Conservation (phyloP, 2,329 filamentous ascomycete genomes). For the Fusarium kyushuense region DNA sequence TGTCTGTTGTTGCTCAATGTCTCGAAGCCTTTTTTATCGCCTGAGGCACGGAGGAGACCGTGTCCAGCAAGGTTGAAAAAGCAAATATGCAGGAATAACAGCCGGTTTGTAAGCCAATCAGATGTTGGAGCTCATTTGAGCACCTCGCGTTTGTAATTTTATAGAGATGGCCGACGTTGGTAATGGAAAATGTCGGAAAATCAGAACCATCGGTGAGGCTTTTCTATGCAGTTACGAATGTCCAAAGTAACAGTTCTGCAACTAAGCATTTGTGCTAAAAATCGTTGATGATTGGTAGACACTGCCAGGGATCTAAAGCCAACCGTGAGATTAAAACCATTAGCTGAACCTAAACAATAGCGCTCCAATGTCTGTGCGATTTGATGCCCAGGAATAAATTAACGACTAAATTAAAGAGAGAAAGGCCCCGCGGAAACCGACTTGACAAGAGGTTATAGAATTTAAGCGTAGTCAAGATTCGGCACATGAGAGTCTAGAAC, state of each 20-base stretch:
- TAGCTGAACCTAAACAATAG: background rate
- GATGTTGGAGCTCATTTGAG: background rate
- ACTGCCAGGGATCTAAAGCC: background rate
- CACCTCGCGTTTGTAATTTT: background rate
- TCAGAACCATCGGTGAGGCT: constrained; percentile 3
- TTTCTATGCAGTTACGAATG: constrained; percentile 25
- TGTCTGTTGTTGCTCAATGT: background rate
- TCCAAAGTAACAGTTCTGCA: constrained; percentile 1
- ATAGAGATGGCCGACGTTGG: background rate
- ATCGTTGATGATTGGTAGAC: constrained; percentile 3
- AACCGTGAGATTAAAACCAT: background rate
- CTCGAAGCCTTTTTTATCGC: constrained; percentile 19
- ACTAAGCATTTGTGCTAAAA: background rate
- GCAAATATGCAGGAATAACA: background rate
- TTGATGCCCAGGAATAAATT: background rate
- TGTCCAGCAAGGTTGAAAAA: background rate
- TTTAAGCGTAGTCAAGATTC: background rate
- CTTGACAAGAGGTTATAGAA: background rate
- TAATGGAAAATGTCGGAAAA: background rate
- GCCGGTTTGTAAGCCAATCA: background rate
- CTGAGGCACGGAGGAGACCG: background rate
- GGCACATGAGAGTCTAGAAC: background rate
- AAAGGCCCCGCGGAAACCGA: background rate
- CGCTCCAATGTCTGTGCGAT: background rate
- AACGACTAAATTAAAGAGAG: background rate